phyloP scores from a whole-genome alignment of 257 asterid species.

The Ehretia macrophylla region DNA sequence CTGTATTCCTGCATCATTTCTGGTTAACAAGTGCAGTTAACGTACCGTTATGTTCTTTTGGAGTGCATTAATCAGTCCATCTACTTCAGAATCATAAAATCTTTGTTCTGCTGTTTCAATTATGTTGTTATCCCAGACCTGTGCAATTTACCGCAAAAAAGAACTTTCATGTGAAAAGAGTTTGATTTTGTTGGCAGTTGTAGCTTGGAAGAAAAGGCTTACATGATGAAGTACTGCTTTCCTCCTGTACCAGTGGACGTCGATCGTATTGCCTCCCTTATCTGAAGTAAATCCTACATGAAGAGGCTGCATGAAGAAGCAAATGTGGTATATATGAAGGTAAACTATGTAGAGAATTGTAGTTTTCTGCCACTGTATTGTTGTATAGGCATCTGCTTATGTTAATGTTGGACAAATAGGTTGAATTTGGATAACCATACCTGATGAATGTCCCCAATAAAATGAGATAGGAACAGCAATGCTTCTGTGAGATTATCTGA shows the following conservation, averaged over 20 bases:
- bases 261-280: constrained; percentile 60
- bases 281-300: constrained; percentile 76
- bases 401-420: background rate
- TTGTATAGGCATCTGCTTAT: background rate
- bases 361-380: background rate
- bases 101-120: constrained; percentile 64
- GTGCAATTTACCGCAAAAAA: background rate
- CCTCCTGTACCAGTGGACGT: constrained; percentile 72
- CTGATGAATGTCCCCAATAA: constrained; percentile 90
- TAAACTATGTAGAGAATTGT: no score
- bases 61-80: constrained; percentile 43
- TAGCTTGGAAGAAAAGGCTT: constrained; percentile 9
- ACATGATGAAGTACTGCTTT: constrained; percentile 83
- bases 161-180: no score
- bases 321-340: no score
- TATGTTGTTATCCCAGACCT: constrained; percentile 85
- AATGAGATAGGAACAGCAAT: constrained; percentile 77
- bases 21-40: background rate
- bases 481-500: constrained; percentile 85
- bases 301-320: constrained; percentile 50
- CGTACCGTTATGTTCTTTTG: constrained; percentile 68
- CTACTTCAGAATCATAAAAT: constrained; percentile 41
- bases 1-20: background rate
- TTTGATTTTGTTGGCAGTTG: background rate
- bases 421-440: constrained; percentile 19